Evolutionary conservation across 352 stramenopile genomes (phyloP), one percentile per base, ranked within the genome.

Genomic region (Pythium graminicola): DNA sequence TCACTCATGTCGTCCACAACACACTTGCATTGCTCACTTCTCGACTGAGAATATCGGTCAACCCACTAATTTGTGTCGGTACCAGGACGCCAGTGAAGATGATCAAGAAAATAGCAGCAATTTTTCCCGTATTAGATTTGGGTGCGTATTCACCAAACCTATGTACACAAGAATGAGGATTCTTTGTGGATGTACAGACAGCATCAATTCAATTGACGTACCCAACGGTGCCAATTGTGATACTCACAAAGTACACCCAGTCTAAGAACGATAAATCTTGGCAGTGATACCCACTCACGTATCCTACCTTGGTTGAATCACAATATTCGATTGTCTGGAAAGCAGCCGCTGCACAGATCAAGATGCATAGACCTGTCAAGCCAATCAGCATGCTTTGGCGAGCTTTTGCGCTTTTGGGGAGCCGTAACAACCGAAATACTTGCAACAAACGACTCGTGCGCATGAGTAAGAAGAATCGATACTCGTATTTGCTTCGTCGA

Each of bases 141-240:
- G 83, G 83, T 1, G 67, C 79, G 13, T 88, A 69, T 28, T 94
- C 83, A 31, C 83, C 83, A 63, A 84, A 90, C 10, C 76, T 85
- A 47, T 6, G 38, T 16, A 3, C 35, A 60, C 10, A 27, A 32
- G 24, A 27, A 23, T 19, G 13, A 54, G 28, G 53, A 35, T 13
- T 19, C n/a, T n/a, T n/a, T n/a, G n/a, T n/a, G n/a, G n/a, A n/a
- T n/a, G n/a, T n/a, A n/a, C n/a, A n/a, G n/a, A n/a, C n/a, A n/a
- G n/a, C n/a, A n/a, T n/a, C n/a, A n/a, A n/a, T n/a, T n/a, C 20
- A n/a, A 24, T 29, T 26, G 3, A 53, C 66, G 35, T 72, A 93
- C 71, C 80, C 82, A 36, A 93, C 78, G 16, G 83, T 93, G 51
- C 67, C 72, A 52, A 93, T 89, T 0, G 82, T 93, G 50, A 89